Conservation (phyloP, 2,329 filamentous ascomycete genomes). For the Aspergillus hiratsukae region DNA sequence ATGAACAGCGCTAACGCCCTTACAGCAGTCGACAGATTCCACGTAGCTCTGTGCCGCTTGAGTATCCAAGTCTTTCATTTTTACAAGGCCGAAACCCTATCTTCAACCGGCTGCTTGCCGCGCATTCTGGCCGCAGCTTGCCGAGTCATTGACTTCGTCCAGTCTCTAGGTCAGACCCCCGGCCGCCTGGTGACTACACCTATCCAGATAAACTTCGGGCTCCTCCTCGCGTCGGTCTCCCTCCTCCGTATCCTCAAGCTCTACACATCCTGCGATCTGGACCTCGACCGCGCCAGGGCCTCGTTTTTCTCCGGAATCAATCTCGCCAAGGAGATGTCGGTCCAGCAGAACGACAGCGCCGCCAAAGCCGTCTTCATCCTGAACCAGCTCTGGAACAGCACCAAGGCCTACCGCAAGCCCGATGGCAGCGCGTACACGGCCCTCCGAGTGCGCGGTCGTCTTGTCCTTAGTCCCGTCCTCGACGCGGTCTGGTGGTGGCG, state of each 20-base stretch:
- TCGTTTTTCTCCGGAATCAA: constrained; percentile 36
- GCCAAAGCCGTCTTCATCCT: constrained; percentile 31
- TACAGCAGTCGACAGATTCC: constrained; percentile 29
- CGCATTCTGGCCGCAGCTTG: constrained; percentile 27
- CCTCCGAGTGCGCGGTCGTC: constrained; percentile 38
- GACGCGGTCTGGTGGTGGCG: constrained; percentile 43
- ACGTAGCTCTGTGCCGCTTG: constrained; percentile 28
- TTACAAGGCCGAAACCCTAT: constrained; percentile 27
- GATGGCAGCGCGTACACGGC: constrained; percentile 33
- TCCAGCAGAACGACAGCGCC: constrained; percentile 33
- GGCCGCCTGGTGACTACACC: constrained; percentile 21
- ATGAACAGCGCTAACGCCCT: neutral
- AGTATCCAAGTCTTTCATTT: constrained; percentile 35
- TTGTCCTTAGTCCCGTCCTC: constrained; percentile 34
- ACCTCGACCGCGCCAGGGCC: constrained; percentile 29
- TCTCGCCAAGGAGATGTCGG: constrained; percentile 35
- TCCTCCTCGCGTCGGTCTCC: constrained; percentile 28
- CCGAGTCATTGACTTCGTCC: constrained; percentile 26
- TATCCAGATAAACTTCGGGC: constrained; percentile 24
- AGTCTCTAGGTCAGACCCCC: constrained; percentile 18
- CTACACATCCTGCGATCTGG: constrained; percentile 24
- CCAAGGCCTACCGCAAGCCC: constrained; percentile 35
- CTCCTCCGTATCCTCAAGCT: constrained; percentile 40
- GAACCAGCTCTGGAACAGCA: constrained; percentile 40
- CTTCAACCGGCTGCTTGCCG: constrained; percentile 23